A percentile compares a stretch with the other conserved stretches of the same genome.
Conservation (phyloP, 768 basidiomycete species). For the Candolleomyces efflorescens region DNA sequence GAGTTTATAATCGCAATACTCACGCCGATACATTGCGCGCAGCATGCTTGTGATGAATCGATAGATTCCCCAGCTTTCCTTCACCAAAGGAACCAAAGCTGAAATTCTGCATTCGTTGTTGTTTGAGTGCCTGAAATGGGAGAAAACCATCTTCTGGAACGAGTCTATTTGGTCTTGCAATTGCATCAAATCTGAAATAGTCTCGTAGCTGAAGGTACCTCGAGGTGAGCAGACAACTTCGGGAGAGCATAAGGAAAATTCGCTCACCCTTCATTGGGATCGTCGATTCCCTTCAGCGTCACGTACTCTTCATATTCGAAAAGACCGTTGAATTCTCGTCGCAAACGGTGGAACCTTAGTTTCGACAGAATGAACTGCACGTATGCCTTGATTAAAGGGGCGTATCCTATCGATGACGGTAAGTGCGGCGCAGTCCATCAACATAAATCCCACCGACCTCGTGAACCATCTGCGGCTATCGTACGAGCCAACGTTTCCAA, state of each 20-base stretch:
- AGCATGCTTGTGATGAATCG: slow-evolving; percentile 99
- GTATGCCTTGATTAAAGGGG: slow-evolving; percentile 89
- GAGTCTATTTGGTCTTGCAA: slow-evolving; percentile 98
- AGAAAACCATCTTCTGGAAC: slow-evolving; percentile 96
- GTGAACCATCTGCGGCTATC: slow-evolving; percentile 68
- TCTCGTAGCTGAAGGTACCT: slow-evolving; percentile 74
- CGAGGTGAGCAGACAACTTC: neutral
- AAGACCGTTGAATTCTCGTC: slow-evolving; percentile 96
- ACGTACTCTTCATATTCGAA: slow-evolving; percentile 99
- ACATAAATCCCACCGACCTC: slow-evolving; percentile 46
- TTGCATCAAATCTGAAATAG: slow-evolving; percentile 95
- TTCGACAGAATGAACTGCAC: slow-evolving; percentile 95
- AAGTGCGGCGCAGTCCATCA: neutral
- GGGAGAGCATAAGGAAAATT: slow-evolving; percentile 2
- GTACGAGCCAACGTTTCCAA: slow-evolving; percentile 95
- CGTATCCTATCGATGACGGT: slow-evolving; percentile 62
- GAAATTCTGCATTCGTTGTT: slow-evolving; percentile 99
- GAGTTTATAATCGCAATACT: slow-evolving; percentile 19
- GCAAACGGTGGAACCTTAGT: slow-evolving; percentile 89
- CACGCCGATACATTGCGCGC: slow-evolving; percentile 92
- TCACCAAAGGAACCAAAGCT: slow-evolving; percentile 91
- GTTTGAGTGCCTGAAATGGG: slow-evolving; percentile 84
- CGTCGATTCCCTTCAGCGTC: slow-evolving; percentile 93
- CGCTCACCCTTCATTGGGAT: slow-evolving; percentile 96
- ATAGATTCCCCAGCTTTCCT: slow-evolving; percentile 99